Percentiles rank a stretch among this genome's conserved stretches.
Evolutionary conservation across 768 basidiomycete species (phyloP).

Genomic region (Galerina sulciceps): DNA sequence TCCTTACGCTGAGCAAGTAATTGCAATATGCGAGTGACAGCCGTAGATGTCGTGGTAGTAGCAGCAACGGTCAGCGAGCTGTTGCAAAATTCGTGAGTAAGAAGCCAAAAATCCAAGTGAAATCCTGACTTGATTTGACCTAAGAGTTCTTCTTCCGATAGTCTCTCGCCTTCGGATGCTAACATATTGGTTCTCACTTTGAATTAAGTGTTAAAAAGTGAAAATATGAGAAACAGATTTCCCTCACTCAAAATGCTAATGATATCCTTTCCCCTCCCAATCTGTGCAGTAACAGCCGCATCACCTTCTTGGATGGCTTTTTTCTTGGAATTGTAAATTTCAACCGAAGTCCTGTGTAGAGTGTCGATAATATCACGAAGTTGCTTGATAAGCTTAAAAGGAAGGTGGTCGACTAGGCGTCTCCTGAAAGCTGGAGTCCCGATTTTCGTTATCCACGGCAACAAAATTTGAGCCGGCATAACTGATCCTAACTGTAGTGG

Average conservation of each 20-base stretch:
- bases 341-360: constrained; percentile 36
- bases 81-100: background rate
- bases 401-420: constrained; percentile 35
- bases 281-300: constrained; percentile 32
- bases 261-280: constrained; percentile 49
- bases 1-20: constrained; percentile 34
- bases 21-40: constrained; percentile 39
- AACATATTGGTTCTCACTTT: constrained; percentile 39
- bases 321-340: constrained; percentile 43
- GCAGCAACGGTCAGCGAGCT: constrained; percentile 40
- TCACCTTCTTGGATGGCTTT: constrained; percentile 36
- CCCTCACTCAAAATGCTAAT: constrained; percentile 49
- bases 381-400: constrained; percentile 31
- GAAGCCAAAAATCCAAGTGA: background rate
- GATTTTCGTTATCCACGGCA: constrained; percentile 23
- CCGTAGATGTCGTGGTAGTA: constrained; percentile 49
- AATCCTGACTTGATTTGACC: constrained; percentile 30
- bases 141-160: constrained; percentile 37
- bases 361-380: constrained; percentile 37
- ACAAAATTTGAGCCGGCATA: constrained; percentile 14
- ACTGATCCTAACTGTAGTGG: constrained; percentile 14
- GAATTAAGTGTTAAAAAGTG: background rate
- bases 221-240: background rate
- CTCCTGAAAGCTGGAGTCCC: constrained; percentile 36
- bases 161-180: constrained; percentile 32